phyloP scores from a whole-genome alignment of 495 filamentous ascomycete species.

The Bacidia gigantensis region DNA sequence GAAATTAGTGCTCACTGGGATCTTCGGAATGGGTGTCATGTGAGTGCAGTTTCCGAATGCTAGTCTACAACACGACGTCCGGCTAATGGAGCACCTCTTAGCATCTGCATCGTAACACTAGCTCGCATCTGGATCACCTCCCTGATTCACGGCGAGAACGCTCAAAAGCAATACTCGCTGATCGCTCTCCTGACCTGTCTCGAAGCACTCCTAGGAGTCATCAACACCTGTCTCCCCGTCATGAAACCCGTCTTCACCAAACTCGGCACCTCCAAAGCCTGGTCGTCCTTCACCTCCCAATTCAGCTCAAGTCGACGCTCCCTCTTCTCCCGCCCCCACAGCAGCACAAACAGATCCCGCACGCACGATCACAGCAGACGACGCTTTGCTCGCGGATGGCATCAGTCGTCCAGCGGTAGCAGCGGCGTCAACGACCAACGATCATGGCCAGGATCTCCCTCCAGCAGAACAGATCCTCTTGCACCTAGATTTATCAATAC shows the following conservation, averaged over 20 bases:
- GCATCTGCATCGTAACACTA: constrained; percentile 13
- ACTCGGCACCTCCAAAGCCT: constrained; percentile 1
- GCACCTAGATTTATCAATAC: constrained; percentile 3
- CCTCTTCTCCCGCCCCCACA: neutral
- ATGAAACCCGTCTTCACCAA: constrained; percentile 14
- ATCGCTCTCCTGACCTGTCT: constrained; percentile 10
- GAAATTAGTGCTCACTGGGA: constrained; percentile 18
- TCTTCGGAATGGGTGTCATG: constrained; percentile 16
- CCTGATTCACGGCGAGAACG: constrained; percentile 5
- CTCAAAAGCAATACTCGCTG: constrained; percentile 8
- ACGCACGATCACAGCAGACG: neutral
- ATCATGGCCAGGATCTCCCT: neutral
- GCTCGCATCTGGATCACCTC: constrained; percentile 2
- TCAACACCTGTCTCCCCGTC: constrained; percentile 17
- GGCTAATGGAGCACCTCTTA: neutral
- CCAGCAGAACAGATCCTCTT: neutral
- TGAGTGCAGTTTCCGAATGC: neutral
- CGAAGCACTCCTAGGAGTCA: constrained; percentile 13
- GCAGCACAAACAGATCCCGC: neutral
- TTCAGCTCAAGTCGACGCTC: constrained; percentile 4
- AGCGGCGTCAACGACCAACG: neutral
- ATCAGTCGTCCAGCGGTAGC: neutral
- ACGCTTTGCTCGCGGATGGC: neutral
- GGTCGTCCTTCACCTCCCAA: constrained; percentile 3
- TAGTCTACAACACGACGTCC: neutral